Percentiles rank a stretch among this genome's conserved stretches.
Evolutionary conservation across 345 rosid species (phyloP).

Genomic region (Raphanus raphanistrum): DNA sequence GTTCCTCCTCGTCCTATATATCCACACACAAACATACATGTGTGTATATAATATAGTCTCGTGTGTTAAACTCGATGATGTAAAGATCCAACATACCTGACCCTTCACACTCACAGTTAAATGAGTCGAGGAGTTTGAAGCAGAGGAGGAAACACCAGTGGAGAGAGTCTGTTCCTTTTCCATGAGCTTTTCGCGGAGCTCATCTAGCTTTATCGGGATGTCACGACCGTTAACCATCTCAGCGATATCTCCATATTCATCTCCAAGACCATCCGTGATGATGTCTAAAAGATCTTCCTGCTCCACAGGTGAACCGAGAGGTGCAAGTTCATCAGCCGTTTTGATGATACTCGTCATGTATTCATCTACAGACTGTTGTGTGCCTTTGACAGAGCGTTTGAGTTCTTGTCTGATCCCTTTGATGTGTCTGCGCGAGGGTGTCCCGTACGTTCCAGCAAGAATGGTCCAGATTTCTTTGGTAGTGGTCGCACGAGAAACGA

Average conservation of each 20-base stretch:
- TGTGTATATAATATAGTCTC: neutral
- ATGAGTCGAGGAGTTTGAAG: neutral
- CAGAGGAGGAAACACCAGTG: neutral
- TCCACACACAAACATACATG: neutral
- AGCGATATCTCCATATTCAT: too few species aligned
- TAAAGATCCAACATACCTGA: neutral
- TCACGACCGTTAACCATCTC: too few species aligned
- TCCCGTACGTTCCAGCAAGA: neutral
- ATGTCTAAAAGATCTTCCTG: too few species aligned
- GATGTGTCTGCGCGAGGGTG: neutral
- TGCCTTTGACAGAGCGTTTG: neutral
- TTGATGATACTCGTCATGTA: neutral
- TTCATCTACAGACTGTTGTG: neutral
- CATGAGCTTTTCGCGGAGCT: too few species aligned
- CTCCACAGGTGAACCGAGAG: too few species aligned
- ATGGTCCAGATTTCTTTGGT: neutral
- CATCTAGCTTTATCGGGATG: too few species aligned
- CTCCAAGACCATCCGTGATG: too few species aligned
- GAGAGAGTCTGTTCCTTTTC: neutral
- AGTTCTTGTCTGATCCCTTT: neutral
- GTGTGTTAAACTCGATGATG: neutral
- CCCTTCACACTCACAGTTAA: neutral
- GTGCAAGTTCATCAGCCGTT: neutral
- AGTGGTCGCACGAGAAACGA: slow-evolving; percentile 45
- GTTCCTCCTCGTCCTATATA: neutral